A percentile compares a stretch with the other conserved stretches of the same genome.
phyloP scores from a whole-genome alignment of 2,329 filamentous ascomycete species.

The Drechslerella dactyloides region DNA sequence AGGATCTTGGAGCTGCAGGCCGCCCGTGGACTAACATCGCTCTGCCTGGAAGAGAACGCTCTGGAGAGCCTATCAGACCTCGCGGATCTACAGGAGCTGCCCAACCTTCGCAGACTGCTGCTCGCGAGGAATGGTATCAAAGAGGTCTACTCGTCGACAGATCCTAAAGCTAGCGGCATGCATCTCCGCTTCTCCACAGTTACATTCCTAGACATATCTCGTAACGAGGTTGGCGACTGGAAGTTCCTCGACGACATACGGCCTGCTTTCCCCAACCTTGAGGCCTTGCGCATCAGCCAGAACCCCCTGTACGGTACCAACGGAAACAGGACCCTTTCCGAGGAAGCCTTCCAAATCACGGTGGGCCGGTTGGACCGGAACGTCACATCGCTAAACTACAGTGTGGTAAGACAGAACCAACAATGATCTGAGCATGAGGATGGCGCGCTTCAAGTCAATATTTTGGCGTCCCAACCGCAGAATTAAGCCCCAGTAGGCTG shows the following conservation, averaged over 20 bases:
- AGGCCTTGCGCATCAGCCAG: constrained; percentile 77
- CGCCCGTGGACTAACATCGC: constrained; percentile 56
- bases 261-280: constrained; percentile 73
- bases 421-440: neutral
- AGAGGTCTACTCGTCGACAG: constrained; percentile 57
- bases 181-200: constrained; percentile 64
- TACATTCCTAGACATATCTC: constrained; percentile 74
- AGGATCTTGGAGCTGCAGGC: constrained; percentile 38
- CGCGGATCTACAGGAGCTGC: constrained; percentile 63
- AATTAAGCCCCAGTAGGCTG: constrained; percentile 8
- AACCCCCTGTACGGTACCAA: constrained; percentile 74
- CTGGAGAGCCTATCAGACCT: constrained; percentile 69
- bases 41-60: constrained; percentile 76
- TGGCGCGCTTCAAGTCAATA: neutral
- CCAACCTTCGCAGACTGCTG: constrained; percentile 67
- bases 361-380: constrained; percentile 30
- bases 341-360: constrained; percentile 57
- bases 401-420: constrained; percentile 29
- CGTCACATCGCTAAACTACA: constrained; percentile 35
- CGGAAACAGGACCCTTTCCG: constrained; percentile 61
- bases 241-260: constrained; percentile 65
- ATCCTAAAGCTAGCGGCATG: constrained; percentile 55
- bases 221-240: constrained; percentile 74
- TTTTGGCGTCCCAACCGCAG: neutral
- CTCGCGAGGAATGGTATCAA: constrained; percentile 79